Evolutionary conservation across 2,329 filamentous ascomycete genomes (phyloP).

Genomic region (Elsinoe australis): DNA sequence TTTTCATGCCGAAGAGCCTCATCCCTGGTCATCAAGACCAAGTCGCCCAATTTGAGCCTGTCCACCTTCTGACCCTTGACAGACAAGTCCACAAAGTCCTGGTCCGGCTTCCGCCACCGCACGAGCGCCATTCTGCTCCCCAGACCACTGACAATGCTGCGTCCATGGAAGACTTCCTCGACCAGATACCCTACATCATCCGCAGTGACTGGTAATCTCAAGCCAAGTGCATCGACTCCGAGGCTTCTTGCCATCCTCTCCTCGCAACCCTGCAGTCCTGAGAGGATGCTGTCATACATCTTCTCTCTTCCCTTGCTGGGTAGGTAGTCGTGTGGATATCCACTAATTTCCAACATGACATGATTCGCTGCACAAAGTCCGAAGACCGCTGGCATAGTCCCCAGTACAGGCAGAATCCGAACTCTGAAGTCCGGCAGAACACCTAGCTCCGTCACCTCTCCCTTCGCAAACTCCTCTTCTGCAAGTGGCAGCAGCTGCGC

Average conservation of each 20-base stretch:
- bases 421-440: slow-evolving; percentile 89
- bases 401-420: slow-evolving; percentile 87
- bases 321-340: slow-evolving; percentile 80
- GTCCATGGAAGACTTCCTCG: slow-evolving; percentile 80
- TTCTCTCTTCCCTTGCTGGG: slow-evolving; percentile 77
- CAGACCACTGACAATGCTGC: slow-evolving; percentile 75
- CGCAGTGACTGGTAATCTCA: slow-evolving; percentile 69
- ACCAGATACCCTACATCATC: slow-evolving; percentile 81
- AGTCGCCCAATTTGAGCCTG: slow-evolving; percentile 57
- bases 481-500: slow-evolving; percentile 78
- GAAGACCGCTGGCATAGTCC: slow-evolving; percentile 96
- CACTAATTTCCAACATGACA: slow-evolving; percentile 70
- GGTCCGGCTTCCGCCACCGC: slow-evolving; percentile 64
- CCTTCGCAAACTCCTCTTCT: slow-evolving; percentile 82
- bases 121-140: slow-evolving; percentile 71
- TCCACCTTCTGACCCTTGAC: slow-evolving; percentile 70
- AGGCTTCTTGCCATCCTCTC: slow-evolving; percentile 61
- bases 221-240: slow-evolving; percentile 53
- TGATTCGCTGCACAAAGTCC: slow-evolving; percentile 89
- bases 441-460: slow-evolving; percentile 75
- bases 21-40: slow-evolving; percentile 91
- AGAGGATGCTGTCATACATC: slow-evolving; percentile 79
- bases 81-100: slow-evolving; percentile 56
- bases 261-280: slow-evolving; percentile 66
- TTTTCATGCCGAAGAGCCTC: slow-evolving; percentile 75